Percentiles rank a stretch among this genome's conserved stretches.
phyloP scores from a whole-genome alignment of 164 flowering plant species.

The Paratinospora sagittata region DNA sequence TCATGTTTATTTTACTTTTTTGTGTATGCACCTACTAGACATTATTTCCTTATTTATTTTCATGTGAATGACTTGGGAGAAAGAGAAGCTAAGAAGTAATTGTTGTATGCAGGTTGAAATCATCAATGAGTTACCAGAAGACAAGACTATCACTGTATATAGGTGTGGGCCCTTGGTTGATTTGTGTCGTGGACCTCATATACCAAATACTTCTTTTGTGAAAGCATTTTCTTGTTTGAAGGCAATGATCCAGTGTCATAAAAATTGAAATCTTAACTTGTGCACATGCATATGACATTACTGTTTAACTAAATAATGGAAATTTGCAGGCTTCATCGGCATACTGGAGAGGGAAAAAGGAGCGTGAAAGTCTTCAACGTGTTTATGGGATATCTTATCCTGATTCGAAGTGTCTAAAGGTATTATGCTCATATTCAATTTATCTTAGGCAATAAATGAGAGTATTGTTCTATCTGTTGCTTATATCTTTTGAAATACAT shows the following conservation, averaged over 20 bases:
- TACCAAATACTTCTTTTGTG: conserved; percentile 94
- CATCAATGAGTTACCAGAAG: conserved; percentile 81
- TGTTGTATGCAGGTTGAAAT: conserved; percentile 63
- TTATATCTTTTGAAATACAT: neutral
- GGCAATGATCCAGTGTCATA: conserved; percentile 35
- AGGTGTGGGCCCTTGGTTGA: conserved; percentile 99
- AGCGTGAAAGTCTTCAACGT: conserved; percentile 92
- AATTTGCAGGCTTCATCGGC: conserved; percentile 87
- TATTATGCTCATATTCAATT: conserved; percentile 8
- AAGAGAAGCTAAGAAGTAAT: neutral
- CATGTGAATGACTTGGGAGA: neutral
- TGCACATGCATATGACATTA: neutral
- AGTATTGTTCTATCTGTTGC: neutral
- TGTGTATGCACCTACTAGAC: neutral
- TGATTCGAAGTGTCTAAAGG: conserved; percentile 80
- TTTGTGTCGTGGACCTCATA: conserved; percentile 98
- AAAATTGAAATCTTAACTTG: neutral
- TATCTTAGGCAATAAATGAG: neutral
- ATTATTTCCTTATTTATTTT: neutral
- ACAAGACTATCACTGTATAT: conserved; percentile 96
- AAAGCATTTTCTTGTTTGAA: conserved; percentile 85
- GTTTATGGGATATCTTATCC: conserved; percentile 98
- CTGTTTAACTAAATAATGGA: neutral
- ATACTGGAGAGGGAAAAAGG: conserved; percentile 88
- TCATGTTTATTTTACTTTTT: neutral